Evolutionary conservation across 768 basidiomycete genomes (phyloP), one percentile per base, ranked within the genome.

Genomic region (Kwoniella bestiolae): DNA sequence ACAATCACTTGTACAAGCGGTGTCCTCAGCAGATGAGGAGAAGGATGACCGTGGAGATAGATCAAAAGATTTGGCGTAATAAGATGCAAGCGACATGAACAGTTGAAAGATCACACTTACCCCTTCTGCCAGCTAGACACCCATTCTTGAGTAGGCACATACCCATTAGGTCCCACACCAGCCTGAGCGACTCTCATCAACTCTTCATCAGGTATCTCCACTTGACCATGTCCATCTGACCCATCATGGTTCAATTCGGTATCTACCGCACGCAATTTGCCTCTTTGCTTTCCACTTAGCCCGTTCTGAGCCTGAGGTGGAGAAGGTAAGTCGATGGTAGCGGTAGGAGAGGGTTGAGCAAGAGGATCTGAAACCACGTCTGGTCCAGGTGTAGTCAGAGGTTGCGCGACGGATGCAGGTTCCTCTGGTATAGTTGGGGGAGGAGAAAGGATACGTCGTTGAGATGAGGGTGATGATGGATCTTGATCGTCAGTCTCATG

Each of bases 81-180:
- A n/a, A n/a, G n/a, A n/a, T n/a, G n/a, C n/a, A n/a, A n/a, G n/a
- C n/a, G n/a, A n/a, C n/a, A n/a, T n/a, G n/a, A n/a, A n/a, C n/a
- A 28, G 31, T 3, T 28, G 12, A 8, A 52, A 23, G 49, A 64
- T n/a, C 65, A 41, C n/a, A 76, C 84, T 77, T 70, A 92, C 92
- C 94, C 94, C 85, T 94, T 92, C 72, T 95, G 91, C 95, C 95
- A 98, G 47, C 79, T 80, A 2, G 94, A 94, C 23, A 92, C 93
- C 95, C 96, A 99, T 87, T 93, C 92, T 79, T 96, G 92, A 3
- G 93, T 96, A 11, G 96, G 94, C 7, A 94, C 84, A 81, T 97
- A 99, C 2, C 93, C 92, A 79, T 92, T 94, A 70, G 90, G 85
- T 29, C 93, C 93, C 18, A 94, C 86, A 12, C 87, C 88, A 18